Evolutionary conservation across 2,329 filamentous ascomycete species (phyloP), one percentile per base, ranked within the genome.

Genomic region (Aspergillus caelatus): DNA sequence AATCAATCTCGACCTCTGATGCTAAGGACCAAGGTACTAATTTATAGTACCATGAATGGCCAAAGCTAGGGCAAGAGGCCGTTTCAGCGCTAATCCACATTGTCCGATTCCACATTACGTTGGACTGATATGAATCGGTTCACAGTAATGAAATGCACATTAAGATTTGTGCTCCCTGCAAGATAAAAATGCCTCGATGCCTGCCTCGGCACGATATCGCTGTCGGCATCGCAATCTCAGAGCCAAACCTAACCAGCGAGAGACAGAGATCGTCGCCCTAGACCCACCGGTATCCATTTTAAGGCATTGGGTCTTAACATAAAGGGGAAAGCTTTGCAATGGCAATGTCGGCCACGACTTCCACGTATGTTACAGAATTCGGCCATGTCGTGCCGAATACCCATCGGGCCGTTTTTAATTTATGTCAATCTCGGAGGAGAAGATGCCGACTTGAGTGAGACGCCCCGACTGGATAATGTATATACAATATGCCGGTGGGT

Each of bases 371-470:
- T 36, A 23, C n/a, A 36, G n/a, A 54, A 32, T 14, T 36, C 30
- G 30, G 52, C 52, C 52, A 23, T 36, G 52, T 30, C 52, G 52
- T 54, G 52, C 52, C 52, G 52, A 54, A 21, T 54, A 21, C 23
- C 52, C 32, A 23, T 54, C 52, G 30, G 52, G 30, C 52, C 52
- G 52, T 36, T 54, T 54, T 30, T 54, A 53, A 54, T 54, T 36
- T 16, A 54, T 54, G 52, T 16, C 28, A 23, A 23, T 54, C 28
- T 54, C 30, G 30, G 50, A 34, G 30, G 7, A 19, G 26, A 54
- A 12, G 30, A n/a, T 21, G n/a, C 52, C 52, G 52, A 54, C 30
- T 54, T 36, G 11, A 23, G 19, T 21, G 6, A 36, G 11, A 54
- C 21, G n/a, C 4, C 2, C 52, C 50, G 30, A 34, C 10, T 54